These are phyloP conservation scores for Pilatotrama ljubarskyi DNA, from an alignment of 768 basidiomycete species.

Conservation along the genomic window DNA sequence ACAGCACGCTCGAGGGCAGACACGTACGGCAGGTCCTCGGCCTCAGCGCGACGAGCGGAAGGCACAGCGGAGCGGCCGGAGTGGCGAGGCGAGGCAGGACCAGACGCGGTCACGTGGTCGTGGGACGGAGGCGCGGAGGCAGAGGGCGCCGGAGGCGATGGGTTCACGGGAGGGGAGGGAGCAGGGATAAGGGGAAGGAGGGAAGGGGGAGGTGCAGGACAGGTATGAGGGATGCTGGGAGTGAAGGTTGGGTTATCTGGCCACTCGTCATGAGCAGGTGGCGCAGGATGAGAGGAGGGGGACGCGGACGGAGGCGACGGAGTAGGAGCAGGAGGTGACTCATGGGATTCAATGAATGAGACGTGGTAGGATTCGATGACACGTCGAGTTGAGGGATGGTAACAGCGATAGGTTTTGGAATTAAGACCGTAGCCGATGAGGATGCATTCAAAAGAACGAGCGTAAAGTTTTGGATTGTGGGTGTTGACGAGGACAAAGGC, in stretches of 20 bases:
- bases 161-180: too few species aligned
- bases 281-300: too few species aligned
- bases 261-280: too few species aligned
- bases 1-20: not conserved
- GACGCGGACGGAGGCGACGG: not conserved
- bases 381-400: conserved; percentile 10
- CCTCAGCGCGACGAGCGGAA: conserved; percentile 13
- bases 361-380: conserved; percentile 21
- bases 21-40: conserved; percentile 4
- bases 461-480: conserved; percentile 26
- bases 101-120: not conserved
- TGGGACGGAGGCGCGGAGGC: too few species aligned
- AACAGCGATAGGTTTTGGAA: conserved; percentile 31
- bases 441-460: conserved; percentile 23
- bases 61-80: not conserved
- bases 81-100: not conserved
- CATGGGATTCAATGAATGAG: conserved; percentile 26
- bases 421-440: conserved; percentile 28
- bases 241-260: not conserved
- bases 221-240: not conserved
- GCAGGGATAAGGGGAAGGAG: too few species aligned
- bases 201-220: not conserved
- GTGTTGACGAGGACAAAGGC: conserved; percentile 26
- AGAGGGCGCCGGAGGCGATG: too few species aligned
- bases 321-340: not conserved